Percentiles rank a stretch among this genome's conserved stretches.
Evolutionary conservation across 2,329 filamentous ascomycete genomes (phyloP).

Genomic region (Proliferodiscus dingleyae): DNA sequence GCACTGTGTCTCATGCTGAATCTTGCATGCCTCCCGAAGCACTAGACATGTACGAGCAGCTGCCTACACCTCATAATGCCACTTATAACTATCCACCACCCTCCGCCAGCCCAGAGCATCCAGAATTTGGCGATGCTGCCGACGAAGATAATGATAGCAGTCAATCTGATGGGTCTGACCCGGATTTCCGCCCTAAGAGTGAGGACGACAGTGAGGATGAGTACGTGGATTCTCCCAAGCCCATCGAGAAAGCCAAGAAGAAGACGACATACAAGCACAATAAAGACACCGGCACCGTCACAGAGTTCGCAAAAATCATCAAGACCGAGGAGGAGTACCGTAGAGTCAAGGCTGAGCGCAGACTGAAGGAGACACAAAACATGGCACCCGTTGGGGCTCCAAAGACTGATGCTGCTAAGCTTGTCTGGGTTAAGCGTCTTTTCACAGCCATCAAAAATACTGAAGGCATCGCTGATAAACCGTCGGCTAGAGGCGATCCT

Average conservation of each 20-base stretch:
- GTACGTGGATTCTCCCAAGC: too few relatives aligned
- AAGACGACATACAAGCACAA: neutral
- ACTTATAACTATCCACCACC: too few relatives aligned
- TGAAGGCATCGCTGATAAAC: slow-evolving; percentile 17
- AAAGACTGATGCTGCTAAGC: neutral
- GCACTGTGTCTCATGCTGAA: too few relatives aligned
- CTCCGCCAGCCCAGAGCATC: too few relatives aligned
- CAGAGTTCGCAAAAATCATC: neutral
- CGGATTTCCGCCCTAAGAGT: too few relatives aligned
- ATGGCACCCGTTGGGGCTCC: neutral
- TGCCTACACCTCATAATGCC: too few relatives aligned
- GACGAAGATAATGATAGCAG: too few relatives aligned
- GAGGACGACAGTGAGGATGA: too few relatives aligned
- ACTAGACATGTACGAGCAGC: too few relatives aligned
- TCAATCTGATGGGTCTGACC: too few relatives aligned
- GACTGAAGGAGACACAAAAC: neutral
- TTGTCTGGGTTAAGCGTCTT: slow-evolving; percentile 6
- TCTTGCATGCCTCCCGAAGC: too few relatives aligned
- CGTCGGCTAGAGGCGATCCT: slow-evolving; percentile 11
- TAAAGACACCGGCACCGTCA: neutral
- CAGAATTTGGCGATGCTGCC: too few relatives aligned
- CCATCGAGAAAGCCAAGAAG: neutral
- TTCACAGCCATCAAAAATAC: slow-evolving; percentile 17
- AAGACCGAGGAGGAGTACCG: neutral
- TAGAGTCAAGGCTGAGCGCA: neutral